phyloP scores from a whole-genome alignment of 2,329 filamentous ascomycete species.

The Thielaviopsis euricoi region DNA sequence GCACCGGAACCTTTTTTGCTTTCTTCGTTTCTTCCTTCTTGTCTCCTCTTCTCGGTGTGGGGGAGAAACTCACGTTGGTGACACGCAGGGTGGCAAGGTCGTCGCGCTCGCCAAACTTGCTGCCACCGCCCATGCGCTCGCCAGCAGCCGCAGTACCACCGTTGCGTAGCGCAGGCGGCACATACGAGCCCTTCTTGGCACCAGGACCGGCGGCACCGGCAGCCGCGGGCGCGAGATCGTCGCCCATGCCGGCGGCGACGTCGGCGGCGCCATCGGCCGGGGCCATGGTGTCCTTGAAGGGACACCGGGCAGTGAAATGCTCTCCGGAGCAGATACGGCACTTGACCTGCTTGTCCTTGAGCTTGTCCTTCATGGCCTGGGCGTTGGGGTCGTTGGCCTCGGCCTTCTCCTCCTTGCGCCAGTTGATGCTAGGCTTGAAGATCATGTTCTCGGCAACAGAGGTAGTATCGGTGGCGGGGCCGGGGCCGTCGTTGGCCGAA shows the following conservation, averaged over 20 bases:
- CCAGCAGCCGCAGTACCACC: slow-evolving; percentile 42
- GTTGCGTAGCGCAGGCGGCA: slow-evolving; percentile 82
- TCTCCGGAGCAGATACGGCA: slow-evolving; percentile 97
- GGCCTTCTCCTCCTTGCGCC: slow-evolving; percentile 77
- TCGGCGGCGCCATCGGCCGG: slow-evolving; percentile 53
- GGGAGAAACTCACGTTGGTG: slow-evolving; percentile 62
- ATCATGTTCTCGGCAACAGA: slow-evolving; percentile 95
- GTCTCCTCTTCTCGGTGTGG: not conserved
- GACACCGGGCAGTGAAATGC: slow-evolving; percentile 98
- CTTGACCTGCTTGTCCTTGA: slow-evolving; percentile 99
- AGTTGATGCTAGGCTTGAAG: slow-evolving; percentile 85
- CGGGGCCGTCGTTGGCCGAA: slow-evolving; percentile 67
- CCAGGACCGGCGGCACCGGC: slow-evolving; percentile 41
- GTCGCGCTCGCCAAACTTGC: slow-evolving; percentile 86
- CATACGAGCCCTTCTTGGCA: slow-evolving; percentile 66
- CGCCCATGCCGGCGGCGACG: slow-evolving; percentile 36
- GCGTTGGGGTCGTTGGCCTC: slow-evolving; percentile 60
- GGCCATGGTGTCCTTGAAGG: slow-evolving; percentile 99
- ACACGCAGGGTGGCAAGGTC: slow-evolving; percentile 92
- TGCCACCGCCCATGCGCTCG: slow-evolving; percentile 58
- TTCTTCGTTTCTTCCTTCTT: too few species aligned
- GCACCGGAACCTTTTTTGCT: not conserved
- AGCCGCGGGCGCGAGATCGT: slow-evolving; percentile 22
- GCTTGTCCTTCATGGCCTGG: slow-evolving; percentile 59
- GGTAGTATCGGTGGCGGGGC: slow-evolving; percentile 78